Base-by-base conservation (phyloP, 2,329 filamentous ascomycete genomes). In the Cryphonectria radicalis region DNA sequence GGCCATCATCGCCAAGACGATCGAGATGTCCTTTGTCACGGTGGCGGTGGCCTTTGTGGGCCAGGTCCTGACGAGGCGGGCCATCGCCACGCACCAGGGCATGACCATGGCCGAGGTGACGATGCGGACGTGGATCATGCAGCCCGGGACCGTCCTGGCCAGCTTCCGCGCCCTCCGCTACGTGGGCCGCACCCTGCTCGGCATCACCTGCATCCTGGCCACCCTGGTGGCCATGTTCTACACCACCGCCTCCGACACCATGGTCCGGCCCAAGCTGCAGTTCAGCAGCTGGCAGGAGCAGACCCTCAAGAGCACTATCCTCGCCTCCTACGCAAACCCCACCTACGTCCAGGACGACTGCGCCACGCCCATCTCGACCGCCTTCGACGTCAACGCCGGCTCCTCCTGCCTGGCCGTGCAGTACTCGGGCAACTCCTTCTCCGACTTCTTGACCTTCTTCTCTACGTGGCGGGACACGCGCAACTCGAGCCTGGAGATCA, bases 11-110 rank as follows among this genome's bases (percentile, higher is more conserved):
- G 91, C 93, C 10, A 95, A 95, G 80, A 88, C 91, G 0, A 93
- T 95, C 64, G 93, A 95, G 80, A 78, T 95, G 74, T 90, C 91
- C 0, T 95, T 94, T 76, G 92, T 93, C 4, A 93, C 92, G 0
- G 90, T 93, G 0, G 92, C 93, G 72, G 91, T 95, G 1, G 87
- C 91, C 0, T 92, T 92, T 69, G 78, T 95, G 0, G 93, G 93
- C 0, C 93, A 96, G 78, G 87, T 92, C 0, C 81, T 95, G 22
- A 93, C 89, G n/a, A 85, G 91, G 28, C 83, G 91, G 69, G 91
- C 92, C 0, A 87, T 93, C 69, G 85, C 86, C 35, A 87, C 85
- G 68, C 82, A 85, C 11, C 87, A 89, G 0, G 93, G 93, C 2
- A 87, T 95, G 71, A 93, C 89, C 0, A 85, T 95, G 22, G 90